A percentile compares a stretch with the other conserved stretches of the same genome.
Evolutionary conservation across 129 eudicot species (phyloP).

Genomic region (Centella asiatica): DNA sequence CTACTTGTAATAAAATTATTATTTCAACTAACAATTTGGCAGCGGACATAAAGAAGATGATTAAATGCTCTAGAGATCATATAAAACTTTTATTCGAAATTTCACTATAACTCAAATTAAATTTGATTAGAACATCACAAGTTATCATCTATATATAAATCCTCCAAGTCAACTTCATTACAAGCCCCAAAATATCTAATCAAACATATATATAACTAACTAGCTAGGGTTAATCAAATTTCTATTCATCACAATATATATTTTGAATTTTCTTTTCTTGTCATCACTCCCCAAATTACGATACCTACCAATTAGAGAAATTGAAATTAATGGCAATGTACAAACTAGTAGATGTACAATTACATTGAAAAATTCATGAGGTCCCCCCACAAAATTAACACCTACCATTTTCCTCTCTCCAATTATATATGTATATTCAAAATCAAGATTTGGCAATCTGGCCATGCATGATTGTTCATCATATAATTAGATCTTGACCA

Average conservation of each 20-base stretch:
- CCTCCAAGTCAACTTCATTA: conserved; percentile 14
- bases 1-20: no score
- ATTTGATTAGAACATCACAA: conserved; percentile 16
- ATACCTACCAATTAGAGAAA: conserved; percentile 21
- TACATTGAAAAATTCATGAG: conserved; percentile 4
- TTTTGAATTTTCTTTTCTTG: neutral
- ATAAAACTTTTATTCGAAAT: no score
- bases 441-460: no score
- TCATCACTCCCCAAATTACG: neutral
- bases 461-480: no score
- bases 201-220: no score
- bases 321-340: conserved; percentile 54
- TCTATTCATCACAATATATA: neutral
- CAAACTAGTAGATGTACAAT: conserved; percentile 37
- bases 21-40: no score
- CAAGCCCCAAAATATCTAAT: neutral
- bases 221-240: no score
- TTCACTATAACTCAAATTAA: no score
- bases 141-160: conserved; percentile 10
- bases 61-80: no score
- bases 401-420: conserved; percentile 6
- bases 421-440: no score
- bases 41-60: no score
- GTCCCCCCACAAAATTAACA: conserved; percentile 34
- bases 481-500: no score